A percentile compares a stretch with the other conserved stretches of the same genome.
Evolutionary conservation across 495 filamentous ascomycete genomes (phyloP).

Genomic region (Penicillium steckii): DNA sequence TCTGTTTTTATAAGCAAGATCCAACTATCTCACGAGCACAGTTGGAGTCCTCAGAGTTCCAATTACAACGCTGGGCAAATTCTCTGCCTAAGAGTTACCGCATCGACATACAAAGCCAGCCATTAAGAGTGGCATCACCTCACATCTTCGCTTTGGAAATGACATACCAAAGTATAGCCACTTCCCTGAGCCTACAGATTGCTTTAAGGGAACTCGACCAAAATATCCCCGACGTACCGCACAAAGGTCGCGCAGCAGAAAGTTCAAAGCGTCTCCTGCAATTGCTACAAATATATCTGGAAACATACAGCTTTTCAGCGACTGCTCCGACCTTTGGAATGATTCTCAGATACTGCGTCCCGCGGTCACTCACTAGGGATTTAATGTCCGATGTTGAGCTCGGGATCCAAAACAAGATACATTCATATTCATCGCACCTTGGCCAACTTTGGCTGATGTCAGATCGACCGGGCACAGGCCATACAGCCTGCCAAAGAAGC

Average conservation of each 20-base stretch:
- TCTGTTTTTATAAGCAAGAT: slow-evolving; percentile 32
- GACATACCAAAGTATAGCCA: slow-evolving; percentile 35
- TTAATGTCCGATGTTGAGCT: slow-evolving; percentile 27
- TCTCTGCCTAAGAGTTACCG: slow-evolving; percentile 35
- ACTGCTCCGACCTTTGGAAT: slow-evolving; percentile 38
- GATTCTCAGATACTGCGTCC: slow-evolving; percentile 29
- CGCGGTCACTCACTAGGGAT: slow-evolving; percentile 5
- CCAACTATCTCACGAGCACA: slow-evolving; percentile 26
- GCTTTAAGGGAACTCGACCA: slow-evolving; percentile 27
- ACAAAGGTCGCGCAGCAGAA: slow-evolving; percentile 28
- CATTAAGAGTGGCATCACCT: slow-evolving; percentile 28
- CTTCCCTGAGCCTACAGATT: slow-evolving; percentile 30
- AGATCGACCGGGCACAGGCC: slow-evolving; percentile 9
- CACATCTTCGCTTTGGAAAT: slow-evolving; percentile 44
- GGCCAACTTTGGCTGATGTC: slow-evolving; percentile 29
- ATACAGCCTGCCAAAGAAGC: not conserved
- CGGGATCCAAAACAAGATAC: slow-evolving; percentile 29
- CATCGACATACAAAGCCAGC: slow-evolving; percentile 29
- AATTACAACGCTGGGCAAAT: slow-evolving; percentile 37
- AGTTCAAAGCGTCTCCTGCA: slow-evolving; percentile 33
- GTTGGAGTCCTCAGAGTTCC: slow-evolving; percentile 35
- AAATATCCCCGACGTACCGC: slow-evolving; percentile 20
- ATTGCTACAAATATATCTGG: slow-evolving; percentile 36
- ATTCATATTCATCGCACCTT: slow-evolving; percentile 34
- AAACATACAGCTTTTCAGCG: slow-evolving; percentile 38